Conservation (phyloP, 805 yeast genomes). For the Candida andamanensis region DNA sequence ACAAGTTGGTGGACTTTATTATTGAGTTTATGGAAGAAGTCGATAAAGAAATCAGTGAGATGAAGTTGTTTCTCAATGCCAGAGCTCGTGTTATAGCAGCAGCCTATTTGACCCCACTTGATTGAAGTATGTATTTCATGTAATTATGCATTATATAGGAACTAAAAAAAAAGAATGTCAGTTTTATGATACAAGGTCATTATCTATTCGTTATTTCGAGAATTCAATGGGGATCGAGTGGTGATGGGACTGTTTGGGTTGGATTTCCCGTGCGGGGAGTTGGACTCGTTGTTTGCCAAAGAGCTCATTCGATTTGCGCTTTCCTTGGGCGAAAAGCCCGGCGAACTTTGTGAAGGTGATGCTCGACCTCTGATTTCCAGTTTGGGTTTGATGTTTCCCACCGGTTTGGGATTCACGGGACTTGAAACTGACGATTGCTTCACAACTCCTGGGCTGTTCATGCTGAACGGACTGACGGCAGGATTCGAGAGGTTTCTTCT, state of each 20-base stretch:
- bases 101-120: constrained; percentile 87
- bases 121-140: constrained; percentile 29
- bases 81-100: constrained; percentile 98
- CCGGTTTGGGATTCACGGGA: too few relatives aligned
- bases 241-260: constrained; percentile 16
- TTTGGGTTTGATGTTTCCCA: background rate
- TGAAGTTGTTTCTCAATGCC: constrained; percentile 94
- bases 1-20: constrained; percentile 91
- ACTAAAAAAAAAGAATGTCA: background rate
- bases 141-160: too few relatives aligned
- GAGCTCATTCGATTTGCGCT: too few relatives aligned
- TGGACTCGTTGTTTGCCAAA: too few relatives aligned
- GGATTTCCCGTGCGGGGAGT: constrained; percentile 8
- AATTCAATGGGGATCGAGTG: constrained; percentile 14
- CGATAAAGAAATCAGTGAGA: constrained; percentile 96
- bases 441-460: constrained; percentile 1
- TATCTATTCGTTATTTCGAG: constrained; percentile 6
- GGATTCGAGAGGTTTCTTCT: constrained; percentile 3
- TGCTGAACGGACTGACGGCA: constrained; percentile 4
- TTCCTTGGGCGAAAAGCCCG: background rate
- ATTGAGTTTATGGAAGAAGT: constrained; percentile 99
- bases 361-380: background rate
- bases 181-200: background rate
- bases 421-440: background rate
- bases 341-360: too few relatives aligned